Base-by-base conservation (phyloP, 805 yeast species). In the Lipomyces starkeyi region DNA sequence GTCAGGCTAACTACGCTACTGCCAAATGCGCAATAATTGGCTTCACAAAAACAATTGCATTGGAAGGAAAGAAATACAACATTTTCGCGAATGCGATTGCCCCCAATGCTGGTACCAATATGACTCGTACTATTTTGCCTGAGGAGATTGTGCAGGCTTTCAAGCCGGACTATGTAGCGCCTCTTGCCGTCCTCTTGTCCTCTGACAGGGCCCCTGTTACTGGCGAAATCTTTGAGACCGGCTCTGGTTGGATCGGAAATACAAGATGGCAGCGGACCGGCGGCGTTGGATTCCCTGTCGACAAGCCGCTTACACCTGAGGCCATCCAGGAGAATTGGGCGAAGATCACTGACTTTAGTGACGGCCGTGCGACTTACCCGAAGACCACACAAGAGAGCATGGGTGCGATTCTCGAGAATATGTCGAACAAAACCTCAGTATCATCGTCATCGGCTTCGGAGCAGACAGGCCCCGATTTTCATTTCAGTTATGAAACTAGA, bases 101-200 rank as follows among this genome's bases (percentile, higher is more conserved):
- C 34, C 99, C 99, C 63, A 97, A 94, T 78, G 98, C 98, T 35
- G 98, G 94, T 76, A 94, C 99, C 57, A 93, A 96, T 66, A 94
- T 94, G 99, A 94, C 99, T 35, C 86, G 87, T 76, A 90, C 97
- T 5, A 88, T 94, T 59, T 91, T 94, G 81, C 85, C 87, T 59
- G 89, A 88, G 59, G 87, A 87, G 69, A 97, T 94, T 79, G 85
- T 89, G 74, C 91, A 91, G 80, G 87, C 88, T 74, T 92, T 89
- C 80, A 91, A 91, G 74, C 93, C 98, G 5, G 86, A 88, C 62
- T 91, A 87, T 78, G 97, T 94, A 59, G 95, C 98, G 0, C 99
- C 99, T 66, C 83, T 93, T 71, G 86, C 92, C 73, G 91, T 92
- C 20, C 83, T 89, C 74, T 84, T 93, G 71, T 84, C 91, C n/a